phyloP scores from a whole-genome alignment of 2,329 filamentous ascomycete genomes.

The Ceratocystis lukuohia region DNA sequence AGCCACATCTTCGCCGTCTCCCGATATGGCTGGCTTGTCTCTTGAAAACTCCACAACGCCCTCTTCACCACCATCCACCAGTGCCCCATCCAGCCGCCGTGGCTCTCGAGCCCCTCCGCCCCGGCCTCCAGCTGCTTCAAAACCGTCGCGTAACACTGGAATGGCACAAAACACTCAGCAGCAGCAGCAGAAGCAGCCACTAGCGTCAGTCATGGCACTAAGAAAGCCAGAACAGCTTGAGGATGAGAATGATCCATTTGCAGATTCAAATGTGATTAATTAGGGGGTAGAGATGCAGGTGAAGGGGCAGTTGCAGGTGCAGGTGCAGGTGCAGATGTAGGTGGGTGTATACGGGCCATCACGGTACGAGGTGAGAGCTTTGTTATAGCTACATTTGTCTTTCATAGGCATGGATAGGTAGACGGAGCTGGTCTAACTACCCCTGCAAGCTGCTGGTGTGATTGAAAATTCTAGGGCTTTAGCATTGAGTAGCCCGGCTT shows the following conservation, averaged over 20 bases:
- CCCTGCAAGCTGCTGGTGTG: too few species aligned
- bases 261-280: constrained; percentile 39
- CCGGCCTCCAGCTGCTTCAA: constrained; percentile 33
- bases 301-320: not conserved
- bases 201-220: constrained; percentile 26
- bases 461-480: too few species aligned
- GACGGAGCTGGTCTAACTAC: too few species aligned
- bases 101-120: constrained; percentile 30
- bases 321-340: too few species aligned
- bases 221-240: constrained; percentile 45
- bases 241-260: constrained; percentile 81
- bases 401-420: too few species aligned
- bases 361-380: too few species aligned
- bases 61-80: constrained; percentile 30
- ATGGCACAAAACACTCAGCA: too few species aligned
- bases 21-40: constrained; percentile 33
- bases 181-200: constrained; percentile 26
- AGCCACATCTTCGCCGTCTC: constrained; percentile 30
- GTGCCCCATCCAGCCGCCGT: constrained; percentile 1
- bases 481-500: too few species aligned
- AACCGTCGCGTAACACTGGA: constrained; percentile 30
- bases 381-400: too few species aligned
- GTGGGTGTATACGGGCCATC: too few species aligned
- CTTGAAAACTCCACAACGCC: constrained; percentile 26
- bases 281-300: not conserved